These are phyloP conservation scores for Alternaria postmessia DNA, from an alignment of 2,329 filamentous ascomycete genomes.

Conservation along the genomic window DNA sequence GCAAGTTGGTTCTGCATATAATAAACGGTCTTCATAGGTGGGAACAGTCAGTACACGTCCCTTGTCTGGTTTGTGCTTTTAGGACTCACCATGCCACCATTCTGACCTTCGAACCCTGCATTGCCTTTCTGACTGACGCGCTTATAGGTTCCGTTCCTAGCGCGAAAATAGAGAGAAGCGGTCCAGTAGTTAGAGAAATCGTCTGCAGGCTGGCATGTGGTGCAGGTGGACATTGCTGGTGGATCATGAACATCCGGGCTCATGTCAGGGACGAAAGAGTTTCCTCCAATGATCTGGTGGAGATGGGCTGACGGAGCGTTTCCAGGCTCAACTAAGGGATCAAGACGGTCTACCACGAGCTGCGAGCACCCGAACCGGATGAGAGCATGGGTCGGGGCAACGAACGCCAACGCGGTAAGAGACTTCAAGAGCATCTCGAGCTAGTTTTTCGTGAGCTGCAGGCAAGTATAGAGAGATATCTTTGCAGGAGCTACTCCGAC, in stretches of 20 bases:
- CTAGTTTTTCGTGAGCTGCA: not conserved
- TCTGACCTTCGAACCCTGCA: conserved; percentile 35
- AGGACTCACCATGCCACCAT: conserved; percentile 31
- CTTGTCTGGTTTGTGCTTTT: not conserved
- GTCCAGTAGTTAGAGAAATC: conserved; percentile 40
- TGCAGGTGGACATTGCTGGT: conserved; percentile 34
- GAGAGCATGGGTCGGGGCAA: conserved; percentile 29
- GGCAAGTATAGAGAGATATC: not conserved
- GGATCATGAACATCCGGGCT: conserved; percentile 29
- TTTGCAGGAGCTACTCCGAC: not conserved
- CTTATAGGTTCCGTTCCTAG: conserved; percentile 37
- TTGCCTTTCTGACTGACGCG: conserved; percentile 36
- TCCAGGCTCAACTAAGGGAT: conserved; percentile 38
- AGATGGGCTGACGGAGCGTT: conserved; percentile 31
- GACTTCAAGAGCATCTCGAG: conserved; percentile 27
- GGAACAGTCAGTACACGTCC: not conserved
- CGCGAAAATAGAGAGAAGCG: conserved; percentile 33
- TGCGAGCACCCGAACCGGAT: conserved; percentile 41
- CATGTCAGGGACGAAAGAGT: conserved; percentile 36
- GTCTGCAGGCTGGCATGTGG: conserved; percentile 33
- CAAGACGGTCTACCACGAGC: conserved; percentile 38
- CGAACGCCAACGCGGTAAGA: conserved; percentile 24
- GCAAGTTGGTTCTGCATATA: conserved; percentile 41
- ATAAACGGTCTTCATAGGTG: conserved; percentile 26
- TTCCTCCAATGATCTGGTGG: conserved; percentile 41